Base-by-base conservation (phyloP, 2,329 filamentous ascomycete species). In the Aspergillus ustus region DNA sequence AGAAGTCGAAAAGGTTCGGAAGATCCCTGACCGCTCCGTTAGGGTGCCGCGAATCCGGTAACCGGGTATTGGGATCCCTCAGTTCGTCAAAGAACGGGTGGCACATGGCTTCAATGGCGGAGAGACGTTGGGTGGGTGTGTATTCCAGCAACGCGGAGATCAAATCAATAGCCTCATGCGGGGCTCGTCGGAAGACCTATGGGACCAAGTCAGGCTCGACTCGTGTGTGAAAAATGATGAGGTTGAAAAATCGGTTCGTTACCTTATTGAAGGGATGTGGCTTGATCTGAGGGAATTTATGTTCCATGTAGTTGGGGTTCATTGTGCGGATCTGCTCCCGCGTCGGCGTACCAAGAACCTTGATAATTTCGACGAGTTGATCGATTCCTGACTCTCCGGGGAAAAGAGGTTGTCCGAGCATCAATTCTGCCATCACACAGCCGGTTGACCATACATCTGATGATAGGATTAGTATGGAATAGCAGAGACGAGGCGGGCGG, bases 281-380 rank as follows among this genome's bases (percentile, higher is more conserved):
- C 84, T 99, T 99, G 83, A 99, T 99, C 80, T 99, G 95, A 52
- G 95, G 95, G 81, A 99, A 99, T 83, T 98, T 98, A 83, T 99
- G 95, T 82, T 99, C 95, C 95, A 99, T 99, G 81, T 99, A 99
- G 81, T 99, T 99, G 62, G 95, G 95, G 80, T 99, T 99, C 95
- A 99, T 99, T 68, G 95, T 99, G 70, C 95, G 91, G 74, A 99
- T 99, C 80, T 99, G 95, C 78, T 99, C 95, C 67, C 95, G 87
- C 40, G 95, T 98, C 19, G 95, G 95, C 19, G 95, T 99, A 63
- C 95, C 95, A 63, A 99, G 83, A 57, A 99, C 94, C 82, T 99
- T 99, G 85, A 99, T 99, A 77, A 99, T 99, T 80, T 99, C 95
- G 50, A 99, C 95, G 52, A 99, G 84, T 78, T 99, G 95, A 76